These are phyloP conservation scores for Saprolegnia diclina DNA, from an alignment of 352 stramenopile species.

Conservation along the genomic window DNA sequence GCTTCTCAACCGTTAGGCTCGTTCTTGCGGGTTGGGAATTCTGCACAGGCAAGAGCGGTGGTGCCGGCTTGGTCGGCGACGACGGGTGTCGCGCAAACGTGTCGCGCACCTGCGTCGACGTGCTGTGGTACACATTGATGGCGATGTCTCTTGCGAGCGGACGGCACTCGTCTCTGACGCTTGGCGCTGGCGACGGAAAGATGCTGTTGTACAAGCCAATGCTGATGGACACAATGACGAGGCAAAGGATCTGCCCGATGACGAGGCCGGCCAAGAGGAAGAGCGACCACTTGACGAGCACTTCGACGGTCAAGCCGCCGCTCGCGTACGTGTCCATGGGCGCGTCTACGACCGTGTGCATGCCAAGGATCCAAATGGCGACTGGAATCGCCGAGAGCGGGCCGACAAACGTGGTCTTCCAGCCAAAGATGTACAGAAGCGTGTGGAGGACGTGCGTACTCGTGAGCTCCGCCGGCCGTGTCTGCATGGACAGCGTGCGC, in stretches of 20 bases:
- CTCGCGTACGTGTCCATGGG: not conserved
- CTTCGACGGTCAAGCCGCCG: not conserved
- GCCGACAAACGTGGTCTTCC: not conserved
- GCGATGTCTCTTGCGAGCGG: not conserved
- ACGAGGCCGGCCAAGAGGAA: not conserved
- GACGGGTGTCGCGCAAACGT: not conserved
- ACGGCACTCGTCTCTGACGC: not conserved
- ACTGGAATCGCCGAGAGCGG: not conserved
- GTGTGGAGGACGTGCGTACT: not conserved
- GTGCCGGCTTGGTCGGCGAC: not conserved
- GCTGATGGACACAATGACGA: not conserved
- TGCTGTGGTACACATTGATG: not conserved
- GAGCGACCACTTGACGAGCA: slow-evolving; percentile 7
- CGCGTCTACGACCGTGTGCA: not conserved
- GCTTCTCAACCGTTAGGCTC: not conserved
- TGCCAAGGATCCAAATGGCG: slow-evolving; percentile 3
- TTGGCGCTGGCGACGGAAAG: not conserved
- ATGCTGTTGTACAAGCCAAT: not conserved
- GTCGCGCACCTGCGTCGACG: not conserved
- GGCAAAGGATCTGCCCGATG: not conserved
- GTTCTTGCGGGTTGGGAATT: too few relatives aligned
- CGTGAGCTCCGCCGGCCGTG: not conserved
- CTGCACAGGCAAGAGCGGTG: not conserved
- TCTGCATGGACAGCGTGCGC: not conserved
- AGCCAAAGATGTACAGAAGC: not conserved